Conservation (phyloP, 768 basidiomycete species). For the Kwoniella sp. region DNA sequence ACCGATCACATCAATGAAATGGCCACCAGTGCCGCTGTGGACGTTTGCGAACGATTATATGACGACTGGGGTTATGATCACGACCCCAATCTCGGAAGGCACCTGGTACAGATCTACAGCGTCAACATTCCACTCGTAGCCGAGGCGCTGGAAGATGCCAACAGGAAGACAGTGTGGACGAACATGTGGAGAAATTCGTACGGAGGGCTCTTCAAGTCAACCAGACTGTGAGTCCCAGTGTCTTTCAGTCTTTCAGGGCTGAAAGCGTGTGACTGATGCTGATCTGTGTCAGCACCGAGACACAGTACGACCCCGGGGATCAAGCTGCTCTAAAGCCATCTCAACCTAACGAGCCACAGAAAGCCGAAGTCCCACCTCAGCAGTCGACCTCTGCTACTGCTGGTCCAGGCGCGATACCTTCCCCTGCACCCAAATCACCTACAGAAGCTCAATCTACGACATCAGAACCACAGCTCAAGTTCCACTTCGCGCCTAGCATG, state of each 20-base stretch:
- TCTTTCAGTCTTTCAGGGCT: not conserved
- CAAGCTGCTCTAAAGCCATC: conserved; percentile 2
- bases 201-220: conserved; percentile 68
- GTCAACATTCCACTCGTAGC: conserved; percentile 82
- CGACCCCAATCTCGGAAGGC: conserved; percentile 41
- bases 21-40: conserved; percentile 65
- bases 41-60: conserved; percentile 73
- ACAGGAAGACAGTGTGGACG: conserved; percentile 72
- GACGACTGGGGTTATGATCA: conserved; percentile 73
- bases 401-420: conserved; percentile 38
- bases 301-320: conserved; percentile 22
- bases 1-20: conserved; percentile 61
- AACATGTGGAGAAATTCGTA: conserved; percentile 80
- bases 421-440: conserved; percentile 12
- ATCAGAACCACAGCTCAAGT: conserved; percentile 53
- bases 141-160: conserved; percentile 59
- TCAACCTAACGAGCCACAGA: not conserved
- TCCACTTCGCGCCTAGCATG: conserved; percentile 74
- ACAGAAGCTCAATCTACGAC: not conserved
- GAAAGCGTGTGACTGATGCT: not conserved
- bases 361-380: not conserved
- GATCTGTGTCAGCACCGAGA: conserved; percentile 1
- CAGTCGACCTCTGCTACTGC: conserved; percentile 21
- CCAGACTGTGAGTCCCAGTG: conserved; percentile 37
- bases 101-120: conserved; percentile 56